phyloP scores from a whole-genome alignment of 306 rosid genomes.

The Vigna hirtella region DNA sequence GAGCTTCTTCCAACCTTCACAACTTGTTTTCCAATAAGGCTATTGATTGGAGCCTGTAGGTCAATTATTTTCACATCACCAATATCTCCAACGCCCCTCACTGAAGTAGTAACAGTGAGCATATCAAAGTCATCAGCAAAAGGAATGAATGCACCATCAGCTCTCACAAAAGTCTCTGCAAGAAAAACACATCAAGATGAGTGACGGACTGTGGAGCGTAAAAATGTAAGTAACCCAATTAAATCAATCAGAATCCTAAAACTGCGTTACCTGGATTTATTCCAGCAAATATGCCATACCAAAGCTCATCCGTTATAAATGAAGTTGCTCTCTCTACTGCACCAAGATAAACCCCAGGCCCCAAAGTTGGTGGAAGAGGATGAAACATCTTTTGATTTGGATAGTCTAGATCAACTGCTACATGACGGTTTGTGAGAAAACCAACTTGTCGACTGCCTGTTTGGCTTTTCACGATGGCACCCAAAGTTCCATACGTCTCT shows the following conservation, averaged over 20 bases:
- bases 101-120: slow-evolving; percentile 84
- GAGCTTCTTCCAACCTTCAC: slow-evolving; percentile 99
- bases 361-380: slow-evolving; percentile 96
- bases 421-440: slow-evolving; percentile 98
- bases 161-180: slow-evolving; percentile 98
- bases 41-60: slow-evolving; percentile 87
- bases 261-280: slow-evolving; percentile 88
- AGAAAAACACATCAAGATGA: slow-evolving; percentile 29
- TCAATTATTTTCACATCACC: slow-evolving; percentile 86
- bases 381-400: slow-evolving; percentile 99
- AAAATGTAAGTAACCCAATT: slow-evolving; percentile 14
- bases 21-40: slow-evolving; percentile 92
- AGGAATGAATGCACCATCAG: slow-evolving; percentile 98
- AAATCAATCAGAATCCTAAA: slow-evolving; percentile 31
- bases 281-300: slow-evolving; percentile 99
- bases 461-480: slow-evolving; percentile 97
- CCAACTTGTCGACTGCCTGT: slow-evolving; percentile 95
- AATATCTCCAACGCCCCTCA: slow-evolving; percentile 88
- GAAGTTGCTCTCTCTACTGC: slow-evolving; percentile 99
- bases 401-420: slow-evolving; percentile 95
- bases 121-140: slow-evolving; percentile 98
- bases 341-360: slow-evolving; percentile 99
- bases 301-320: slow-evolving; percentile 94
- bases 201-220: slow-evolving; percentile 22
- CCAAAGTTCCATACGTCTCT: slow-evolving; percentile 98